Evolutionary conservation across 108 stramenopile genomes (phyloP), one percentile per base, ranked within the genome.

Genomic region (Nitzschia sp.): DNA sequence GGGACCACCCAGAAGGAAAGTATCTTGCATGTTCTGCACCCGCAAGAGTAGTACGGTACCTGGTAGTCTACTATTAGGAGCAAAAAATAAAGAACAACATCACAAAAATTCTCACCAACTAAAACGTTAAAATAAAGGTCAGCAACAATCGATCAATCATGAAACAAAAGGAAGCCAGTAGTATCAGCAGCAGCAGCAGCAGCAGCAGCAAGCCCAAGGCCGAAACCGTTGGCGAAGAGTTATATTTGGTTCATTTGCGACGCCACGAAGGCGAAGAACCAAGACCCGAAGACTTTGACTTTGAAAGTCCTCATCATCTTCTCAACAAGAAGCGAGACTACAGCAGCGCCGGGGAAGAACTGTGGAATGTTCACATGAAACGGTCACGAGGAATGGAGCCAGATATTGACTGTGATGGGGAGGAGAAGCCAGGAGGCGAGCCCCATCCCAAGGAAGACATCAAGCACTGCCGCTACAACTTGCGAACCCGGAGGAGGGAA

Each of bases 351-450:
- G 90, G 90, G 8, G 87, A 91, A 63, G 87, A 88, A 32, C 65
- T 90, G 46, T 91, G 77, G 73, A 62, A 73, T 34, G 63, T 87
- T 64, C 87, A 91, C 57, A 45, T 78, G 50, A 91, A 86, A 62
- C 73, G 90, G 44, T 80, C 83, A 0, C 34, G 76, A 34, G 87
- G 85, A 3, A 56, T 84, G 36, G 63, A 72, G 31, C 76, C 62
- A 3, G 79, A 86, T 61, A 70, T 66, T 48, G 85, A 84, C 28
- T 69, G 53, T 34, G 65, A 67, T 31, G 65, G 62, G 31, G 45
- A 41, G 3, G 62, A 66, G 27, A 8, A 8, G 6, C n/a, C 23
- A 8, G 55, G 5, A 29, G 21, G 19, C 1, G 13, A 16, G 17
- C 45, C 28, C 35, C 22, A 8, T 2, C 22, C 55, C 22, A 58